These are phyloP conservation scores for Cercophora scortea DNA, from an alignment of 495 filamentous ascomycete species.

Conservation along the genomic window DNA sequence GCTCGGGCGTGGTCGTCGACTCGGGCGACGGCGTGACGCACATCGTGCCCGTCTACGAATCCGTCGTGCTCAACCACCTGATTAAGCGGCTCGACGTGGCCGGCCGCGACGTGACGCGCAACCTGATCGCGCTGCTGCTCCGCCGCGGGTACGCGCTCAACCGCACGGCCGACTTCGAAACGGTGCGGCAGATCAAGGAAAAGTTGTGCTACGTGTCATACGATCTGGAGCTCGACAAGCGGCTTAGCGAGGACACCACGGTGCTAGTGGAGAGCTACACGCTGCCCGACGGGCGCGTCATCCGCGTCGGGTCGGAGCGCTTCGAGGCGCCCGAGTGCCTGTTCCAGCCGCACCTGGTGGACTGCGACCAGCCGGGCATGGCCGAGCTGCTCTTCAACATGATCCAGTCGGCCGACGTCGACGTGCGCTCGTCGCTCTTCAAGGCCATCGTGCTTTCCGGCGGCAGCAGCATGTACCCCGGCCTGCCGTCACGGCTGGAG, in stretches of 20 bases:
- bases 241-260: slow-evolving; percentile 93
- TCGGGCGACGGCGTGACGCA: slow-evolving; percentile 98
- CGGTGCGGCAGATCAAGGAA: slow-evolving; percentile 98
- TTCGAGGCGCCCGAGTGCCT: slow-evolving; percentile 98
- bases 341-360: slow-evolving; percentile 97
- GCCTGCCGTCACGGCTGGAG: slow-evolving; percentile 86
- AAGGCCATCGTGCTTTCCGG: slow-evolving; percentile 96
- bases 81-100: slow-evolving; percentile 90
- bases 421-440: slow-evolving; percentile 86
- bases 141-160: slow-evolving; percentile 95
- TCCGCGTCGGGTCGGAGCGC: slow-evolving; percentile 88
- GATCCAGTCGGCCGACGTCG: slow-evolving; percentile 91
- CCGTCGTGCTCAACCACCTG: slow-evolving; percentile 93
- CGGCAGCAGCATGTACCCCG: slow-evolving; percentile 97
- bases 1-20: slow-evolving; percentile 93
- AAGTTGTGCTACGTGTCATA: slow-evolving; percentile 99
- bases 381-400: slow-evolving; percentile 98
- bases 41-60: slow-evolving; percentile 97
- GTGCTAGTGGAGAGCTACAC: slow-evolving; percentile 97
- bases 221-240: slow-evolving; percentile 92
- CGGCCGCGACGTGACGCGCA: slow-evolving; percentile 92
- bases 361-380: slow-evolving; percentile 95
- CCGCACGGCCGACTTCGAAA: slow-evolving; percentile 98
- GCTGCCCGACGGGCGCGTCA: slow-evolving; percentile 89
- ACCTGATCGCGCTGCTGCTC: slow-evolving; percentile 91